These are phyloP conservation scores for Chrysosporium queenslandicum DNA, from an alignment of 2,329 filamentous ascomycete genomes.

Conservation along the genomic window DNA sequence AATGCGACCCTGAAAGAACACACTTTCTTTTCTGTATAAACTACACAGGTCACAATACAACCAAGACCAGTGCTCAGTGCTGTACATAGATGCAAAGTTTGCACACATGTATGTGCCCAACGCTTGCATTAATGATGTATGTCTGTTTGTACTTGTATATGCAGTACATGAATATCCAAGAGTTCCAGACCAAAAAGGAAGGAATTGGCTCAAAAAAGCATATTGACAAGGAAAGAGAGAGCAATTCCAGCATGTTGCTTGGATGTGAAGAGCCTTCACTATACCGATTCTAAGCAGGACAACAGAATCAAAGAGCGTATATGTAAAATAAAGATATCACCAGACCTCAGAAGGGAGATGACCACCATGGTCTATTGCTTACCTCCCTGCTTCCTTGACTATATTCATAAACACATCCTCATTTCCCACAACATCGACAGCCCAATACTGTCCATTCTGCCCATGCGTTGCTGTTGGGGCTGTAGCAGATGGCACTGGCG, in stretches of 20 bases:
- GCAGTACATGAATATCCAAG: too few relatives aligned
- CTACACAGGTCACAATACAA: too few relatives aligned
- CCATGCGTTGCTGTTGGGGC: not conserved
- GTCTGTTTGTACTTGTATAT: not conserved
- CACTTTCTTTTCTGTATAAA: too few relatives aligned
- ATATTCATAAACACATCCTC: constrained; percentile 26
- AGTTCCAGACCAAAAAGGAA: too few relatives aligned
- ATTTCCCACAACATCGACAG: constrained; percentile 19
- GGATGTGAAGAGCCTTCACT: not conserved
- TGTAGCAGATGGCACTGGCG: not conserved
- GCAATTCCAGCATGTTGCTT: not conserved
- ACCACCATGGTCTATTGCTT: not conserved
- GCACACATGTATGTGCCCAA: too few relatives aligned
- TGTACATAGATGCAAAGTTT: too few relatives aligned
- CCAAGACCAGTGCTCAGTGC: too few relatives aligned
- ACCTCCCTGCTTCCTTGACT: constrained; percentile 23
- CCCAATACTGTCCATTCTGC: constrained; percentile 20
- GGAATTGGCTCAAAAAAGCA: too few relatives aligned
- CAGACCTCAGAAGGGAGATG: not conserved
- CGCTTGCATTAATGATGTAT: not conserved
- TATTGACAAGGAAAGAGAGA: not conserved
- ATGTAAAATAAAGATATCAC: not conserved
- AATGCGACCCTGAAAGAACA: too few relatives aligned
- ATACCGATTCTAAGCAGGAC: too few relatives aligned
- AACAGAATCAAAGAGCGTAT: not conserved